A percentile compares a stretch with the other conserved stretches of the same genome.
These are phyloP conservation scores for Phialophora tarda DNA, from an alignment of 2,329 filamentous ascomycete genomes.

Conservation along the genomic window DNA sequence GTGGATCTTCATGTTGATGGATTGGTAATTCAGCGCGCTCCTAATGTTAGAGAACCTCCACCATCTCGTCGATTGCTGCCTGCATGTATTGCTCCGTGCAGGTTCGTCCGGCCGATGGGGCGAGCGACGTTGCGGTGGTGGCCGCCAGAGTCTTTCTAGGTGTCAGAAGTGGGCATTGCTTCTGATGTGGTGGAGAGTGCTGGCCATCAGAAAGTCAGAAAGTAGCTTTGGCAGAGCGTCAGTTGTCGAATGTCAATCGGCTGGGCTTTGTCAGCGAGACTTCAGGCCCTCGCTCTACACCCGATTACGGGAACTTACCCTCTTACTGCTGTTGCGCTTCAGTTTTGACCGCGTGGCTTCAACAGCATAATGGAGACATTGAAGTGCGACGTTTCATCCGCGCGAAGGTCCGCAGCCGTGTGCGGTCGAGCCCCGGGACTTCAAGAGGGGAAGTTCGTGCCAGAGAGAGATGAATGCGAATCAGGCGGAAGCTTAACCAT, in stretches of 20 bases:
- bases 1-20: background rate
- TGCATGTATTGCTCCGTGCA: conserved; percentile 1
- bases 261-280: background rate
- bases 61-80: background rate
- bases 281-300: background rate
- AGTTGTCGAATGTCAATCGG: background rate
- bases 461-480: background rate
- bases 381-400: background rate
- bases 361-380: background rate
- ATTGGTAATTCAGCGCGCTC: background rate
- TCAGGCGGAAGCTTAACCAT: background rate
- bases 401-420: background rate
- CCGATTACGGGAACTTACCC: background rate
- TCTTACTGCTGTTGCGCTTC: background rate
- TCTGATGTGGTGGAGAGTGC: background rate
- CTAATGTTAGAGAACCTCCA: background rate
- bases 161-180: background rate
- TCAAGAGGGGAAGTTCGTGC: background rate
- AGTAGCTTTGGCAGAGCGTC: background rate
- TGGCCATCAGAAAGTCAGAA: conserved; percentile 8
- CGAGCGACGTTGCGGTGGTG: background rate
- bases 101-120: background rate
- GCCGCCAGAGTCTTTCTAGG: background rate
- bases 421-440: too few relatives aligned
- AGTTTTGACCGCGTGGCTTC: background rate